Base-by-base conservation (phyloP, 2,329 filamentous ascomycete species). In the Aspergillus sp. region DNA sequence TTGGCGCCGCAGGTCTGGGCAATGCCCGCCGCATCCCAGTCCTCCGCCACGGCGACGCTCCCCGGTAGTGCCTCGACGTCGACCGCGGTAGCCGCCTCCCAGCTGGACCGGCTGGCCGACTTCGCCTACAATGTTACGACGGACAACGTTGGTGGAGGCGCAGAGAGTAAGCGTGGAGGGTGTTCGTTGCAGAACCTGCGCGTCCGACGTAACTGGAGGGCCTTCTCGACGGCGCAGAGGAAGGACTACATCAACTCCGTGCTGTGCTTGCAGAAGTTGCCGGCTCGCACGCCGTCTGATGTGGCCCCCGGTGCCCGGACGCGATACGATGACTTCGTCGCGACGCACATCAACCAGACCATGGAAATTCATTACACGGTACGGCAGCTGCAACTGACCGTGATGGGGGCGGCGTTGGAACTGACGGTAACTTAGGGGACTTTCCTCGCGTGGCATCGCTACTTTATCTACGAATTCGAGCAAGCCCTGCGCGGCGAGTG, bases 291-390 rank as follows among this genome's bases (percentile, higher is more conserved):
- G 0, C 72, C 75, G 6, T 26, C 69, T 0, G 61, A 67, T 0
- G 65, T 73, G 9, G 77, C 75, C 0, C 70, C 80, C 0, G 82
- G 82, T 3, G 80, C 77, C 4, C 74, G 71, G 59, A 78, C 73
- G 61, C 81, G 57, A 16, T 84, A 78, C 59, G 82, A 85, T 63
- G 82, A 85, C 61, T 84, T 79, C 49, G 73, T 82, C 6, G 80
- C 77, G 7, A 73, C 76, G 0, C 82, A 84, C 61, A 77, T 84
- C 58, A 78, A 81, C 56, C 74, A 79, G 59, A 82, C 82, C 1
- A 59, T 73, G 7, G 52, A 52, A 0, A 81, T 84, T 18, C 82
- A 84, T 58, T 67, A 58, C 29, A 72, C 73, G 10, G 71, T 72
- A 65, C 26, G 60, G 32, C 39, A 6, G 32, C 32, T 36, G 10